phyloP scores from a whole-genome alignment of 2,329 filamentous ascomycete species.

The Sporothrix euskadiensis region DNA sequence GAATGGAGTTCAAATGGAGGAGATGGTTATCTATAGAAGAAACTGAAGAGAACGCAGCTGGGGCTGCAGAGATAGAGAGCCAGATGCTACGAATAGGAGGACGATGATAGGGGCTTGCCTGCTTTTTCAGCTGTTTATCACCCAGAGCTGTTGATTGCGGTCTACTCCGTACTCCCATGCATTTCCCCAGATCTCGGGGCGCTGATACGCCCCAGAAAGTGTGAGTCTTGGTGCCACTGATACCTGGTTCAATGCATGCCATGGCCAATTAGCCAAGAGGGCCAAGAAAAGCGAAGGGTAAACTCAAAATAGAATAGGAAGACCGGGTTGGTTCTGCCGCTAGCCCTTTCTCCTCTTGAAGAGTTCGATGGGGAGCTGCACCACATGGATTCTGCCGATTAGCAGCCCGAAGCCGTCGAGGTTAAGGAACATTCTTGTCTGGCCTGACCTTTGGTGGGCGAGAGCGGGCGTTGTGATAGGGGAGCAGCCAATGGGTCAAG shows the following conservation, averaged over 20 bases:
- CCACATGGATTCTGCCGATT: conserved; percentile 13
- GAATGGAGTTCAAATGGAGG: not conserved
- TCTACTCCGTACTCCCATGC: not conserved
- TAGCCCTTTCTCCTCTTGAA: not conserved
- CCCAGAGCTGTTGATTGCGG: not conserved
- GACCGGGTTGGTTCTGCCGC: conserved; percentile 20
- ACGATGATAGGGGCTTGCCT: not conserved
- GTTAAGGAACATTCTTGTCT: not conserved
- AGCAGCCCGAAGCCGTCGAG: not conserved
- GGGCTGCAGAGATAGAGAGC: not conserved
- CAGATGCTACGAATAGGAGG: not conserved
- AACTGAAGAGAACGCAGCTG: not conserved
- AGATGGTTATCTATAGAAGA: not conserved
- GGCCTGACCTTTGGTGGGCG: not conserved
- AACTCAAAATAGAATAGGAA: conserved; percentile 5
- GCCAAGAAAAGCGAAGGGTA: not conserved
- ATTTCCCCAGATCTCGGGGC: conserved; percentile 8
- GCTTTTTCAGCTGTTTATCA: not conserved
- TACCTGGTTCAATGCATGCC: not conserved
- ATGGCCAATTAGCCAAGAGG: not conserved
- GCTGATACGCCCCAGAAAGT: conserved; percentile 12
- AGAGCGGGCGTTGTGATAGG: not conserved
- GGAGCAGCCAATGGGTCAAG: not conserved
- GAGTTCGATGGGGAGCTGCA: not conserved
- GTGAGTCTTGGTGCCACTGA: not conserved